Evolutionary conservation across 257 asterid species (phyloP).

Genomic region (Capsicum chinense): DNA sequence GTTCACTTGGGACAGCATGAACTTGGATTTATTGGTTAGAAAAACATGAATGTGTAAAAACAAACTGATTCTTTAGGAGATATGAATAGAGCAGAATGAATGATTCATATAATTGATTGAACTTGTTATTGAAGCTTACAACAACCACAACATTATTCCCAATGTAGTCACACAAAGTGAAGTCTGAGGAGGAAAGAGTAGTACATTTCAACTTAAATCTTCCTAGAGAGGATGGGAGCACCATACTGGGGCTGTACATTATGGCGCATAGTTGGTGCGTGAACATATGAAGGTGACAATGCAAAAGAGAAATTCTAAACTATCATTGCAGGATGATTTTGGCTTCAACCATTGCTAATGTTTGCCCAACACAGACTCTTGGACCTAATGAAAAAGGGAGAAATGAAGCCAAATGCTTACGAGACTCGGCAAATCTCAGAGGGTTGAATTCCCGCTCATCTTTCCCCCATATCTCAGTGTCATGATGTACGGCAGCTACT

Average conservation of each 20-base stretch:
- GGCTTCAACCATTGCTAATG: conserved; percentile 64
- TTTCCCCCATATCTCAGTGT: conserved; percentile 65
- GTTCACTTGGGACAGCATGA: no score
- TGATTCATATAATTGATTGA: no score
- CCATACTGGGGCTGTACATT: conserved; percentile 75
- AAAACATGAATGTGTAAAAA: no score
- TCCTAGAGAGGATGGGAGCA: conserved; percentile 55
- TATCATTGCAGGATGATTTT: conserved; percentile 60
- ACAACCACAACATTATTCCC: no score
- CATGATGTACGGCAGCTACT: conserved; percentile 64
- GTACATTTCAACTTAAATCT: conserved; percentile 26
- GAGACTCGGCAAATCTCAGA: conserved; percentile 47
- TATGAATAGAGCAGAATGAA: no score
- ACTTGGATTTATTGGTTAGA: no score
- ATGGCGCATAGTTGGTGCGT: conserved; percentile 61
- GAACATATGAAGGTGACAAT: conserved; percentile 66
- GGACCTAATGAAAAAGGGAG: conserved; percentile 74
- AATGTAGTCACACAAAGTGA: no score
- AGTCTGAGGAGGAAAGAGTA: background rate
- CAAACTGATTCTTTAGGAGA: no score
- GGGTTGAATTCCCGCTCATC: conserved; percentile 70
- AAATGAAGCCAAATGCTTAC: conserved; percentile 60
- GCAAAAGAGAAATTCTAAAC: conserved; percentile 52
- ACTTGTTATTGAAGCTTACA: no score
- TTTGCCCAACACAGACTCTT: conserved; percentile 75